phyloP scores from a whole-genome alignment of 345 rosid genomes.

The Dipteronia sinensis region DNA sequence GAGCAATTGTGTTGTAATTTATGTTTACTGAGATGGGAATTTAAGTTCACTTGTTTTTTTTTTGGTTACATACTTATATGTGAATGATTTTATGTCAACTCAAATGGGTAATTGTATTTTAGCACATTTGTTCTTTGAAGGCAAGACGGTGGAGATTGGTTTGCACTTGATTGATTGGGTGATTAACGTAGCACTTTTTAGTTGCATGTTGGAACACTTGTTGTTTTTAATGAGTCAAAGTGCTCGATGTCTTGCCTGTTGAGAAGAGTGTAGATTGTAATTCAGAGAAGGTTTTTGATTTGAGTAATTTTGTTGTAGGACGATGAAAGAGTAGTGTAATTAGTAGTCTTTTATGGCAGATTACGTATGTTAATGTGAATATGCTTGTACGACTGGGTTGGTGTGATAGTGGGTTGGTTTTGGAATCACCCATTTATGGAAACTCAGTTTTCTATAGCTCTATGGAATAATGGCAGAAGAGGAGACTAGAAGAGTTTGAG shows the following conservation, averaged over 20 bases:
- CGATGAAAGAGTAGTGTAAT: background rate
- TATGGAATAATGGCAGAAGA: background rate
- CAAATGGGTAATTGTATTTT: background rate
- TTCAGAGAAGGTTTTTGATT: background rate
- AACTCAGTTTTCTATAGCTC: background rate
- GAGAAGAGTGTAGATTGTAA: no score
- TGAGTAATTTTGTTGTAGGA: background rate
- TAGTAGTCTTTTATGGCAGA: background rate
- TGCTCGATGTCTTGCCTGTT: conserved; percentile 2
- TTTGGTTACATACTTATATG: background rate
- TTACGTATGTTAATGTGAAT: background rate
- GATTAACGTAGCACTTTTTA: background rate
- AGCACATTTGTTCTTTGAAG: background rate
- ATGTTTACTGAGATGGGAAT: background rate
- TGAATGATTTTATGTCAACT: background rate
- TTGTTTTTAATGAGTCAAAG: no score
- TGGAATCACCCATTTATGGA: background rate
- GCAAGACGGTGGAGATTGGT: background rate
- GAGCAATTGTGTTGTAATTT: background rate
- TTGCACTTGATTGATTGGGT: background rate
- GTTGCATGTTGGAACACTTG: no score
- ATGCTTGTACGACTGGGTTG: background rate
- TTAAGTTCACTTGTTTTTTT: background rate
- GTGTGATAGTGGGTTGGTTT: no score
- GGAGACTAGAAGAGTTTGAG: background rate